phyloP scores from a whole-genome alignment of 768 basidiomycete species.

The Plicaturopsis crispa region DNA sequence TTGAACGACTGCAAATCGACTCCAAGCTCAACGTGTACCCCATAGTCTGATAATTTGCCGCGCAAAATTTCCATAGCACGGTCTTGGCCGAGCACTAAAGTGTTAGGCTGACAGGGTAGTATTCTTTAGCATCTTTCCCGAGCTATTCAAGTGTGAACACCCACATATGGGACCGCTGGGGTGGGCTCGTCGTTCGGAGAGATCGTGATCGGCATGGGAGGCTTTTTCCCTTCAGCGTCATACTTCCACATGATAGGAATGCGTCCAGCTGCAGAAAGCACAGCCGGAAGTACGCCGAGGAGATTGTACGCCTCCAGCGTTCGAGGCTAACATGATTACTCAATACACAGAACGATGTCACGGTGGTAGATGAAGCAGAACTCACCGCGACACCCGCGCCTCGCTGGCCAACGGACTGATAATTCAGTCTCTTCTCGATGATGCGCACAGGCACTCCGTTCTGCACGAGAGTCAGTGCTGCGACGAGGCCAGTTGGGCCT shows the following conservation, averaged over 20 bases:
- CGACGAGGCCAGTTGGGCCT: conserved; percentile 37
- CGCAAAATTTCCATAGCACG: conserved; percentile 23
- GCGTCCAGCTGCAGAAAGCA: conserved; percentile 2
- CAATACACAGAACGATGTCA: no score
- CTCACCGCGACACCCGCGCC: conserved; percentile 21
- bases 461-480: conserved; percentile 28
- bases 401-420: conserved; percentile 10
- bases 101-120: conserved; percentile 11
- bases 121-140: not conserved
- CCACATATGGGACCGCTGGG: conserved; percentile 10
- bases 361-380: no score
- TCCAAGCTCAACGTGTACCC: conserved; percentile 23
- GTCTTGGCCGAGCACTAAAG: conserved; percentile 16
- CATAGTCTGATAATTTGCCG: conserved; percentile 14
- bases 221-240: conserved; percentile 6
- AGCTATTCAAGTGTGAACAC: conserved; percentile 1
- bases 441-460: conserved; percentile 25
- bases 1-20: conserved; percentile 26
- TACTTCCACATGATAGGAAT: conserved; percentile 7
- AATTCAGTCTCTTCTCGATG: conserved; percentile 17
- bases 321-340: conserved; percentile 15
- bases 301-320: conserved; percentile 17
- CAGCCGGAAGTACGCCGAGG: conserved; percentile 14
- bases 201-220: not conserved
- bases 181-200: conserved; percentile 9